Base-by-base conservation (phyloP, 208 protist genomes). In the Angomonas deanei region DNA sequence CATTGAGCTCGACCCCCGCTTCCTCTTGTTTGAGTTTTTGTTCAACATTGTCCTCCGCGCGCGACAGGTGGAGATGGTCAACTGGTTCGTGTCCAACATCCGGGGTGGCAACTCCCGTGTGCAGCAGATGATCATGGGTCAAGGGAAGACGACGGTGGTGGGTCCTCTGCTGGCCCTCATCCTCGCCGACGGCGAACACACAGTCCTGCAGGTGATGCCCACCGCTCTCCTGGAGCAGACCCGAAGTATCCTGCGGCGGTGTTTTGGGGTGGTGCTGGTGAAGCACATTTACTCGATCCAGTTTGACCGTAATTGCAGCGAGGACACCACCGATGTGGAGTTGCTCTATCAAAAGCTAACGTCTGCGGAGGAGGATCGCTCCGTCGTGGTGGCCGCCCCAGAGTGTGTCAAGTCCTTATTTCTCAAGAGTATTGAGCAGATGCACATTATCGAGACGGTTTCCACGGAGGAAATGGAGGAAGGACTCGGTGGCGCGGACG, bases 121-220 rank as follows among this genome's bases (percentile, higher is more conserved):
- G 52, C 88, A 97, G 75, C 92, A 98, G 74, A 94, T 98, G 90
- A 96, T 98, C 64, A 98, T 98, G 96, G 96, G 96, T 21, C 82
- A 96, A 38, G 96, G 96, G 60, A 98, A 98, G 77, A 98, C 96
- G 11, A 97, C 91, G 1, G 94, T 98, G 0, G 86, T 98, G 19
- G 86, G 75, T 0, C 96, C 96, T 4, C 65, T 98, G 57, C 82
- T 98, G 24, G 87, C 89, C 19, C 82, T 98, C 19, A 96, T 97
- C 36, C 86, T 98, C 38, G 90, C 90, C 23, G 92, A 98, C 68
- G 93, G 92, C n/a, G 63, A 82, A 62, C 76, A 80, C 61, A 84
- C 98, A n/a, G 89, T 97, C 19, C 87, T 76, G 13, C 93, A 97
- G 65, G 91, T 96, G 46, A 91, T 98, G 74, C 96, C 96, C 36